Evolutionary conservation across 2,329 filamentous ascomycete species (phyloP).

Genomic region (Aspergillus clavatus): DNA sequence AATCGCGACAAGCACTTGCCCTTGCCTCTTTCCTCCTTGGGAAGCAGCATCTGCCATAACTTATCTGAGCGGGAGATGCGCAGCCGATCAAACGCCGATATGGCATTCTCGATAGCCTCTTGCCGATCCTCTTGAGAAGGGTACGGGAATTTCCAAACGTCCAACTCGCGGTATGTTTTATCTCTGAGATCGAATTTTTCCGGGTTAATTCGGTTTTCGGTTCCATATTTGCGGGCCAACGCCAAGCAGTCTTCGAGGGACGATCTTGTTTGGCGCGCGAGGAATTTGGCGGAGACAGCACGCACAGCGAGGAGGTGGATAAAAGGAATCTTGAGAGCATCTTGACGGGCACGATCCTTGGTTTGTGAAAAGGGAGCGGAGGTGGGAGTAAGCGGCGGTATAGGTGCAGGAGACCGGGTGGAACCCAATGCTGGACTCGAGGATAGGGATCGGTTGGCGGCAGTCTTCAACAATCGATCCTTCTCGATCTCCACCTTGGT

Average conservation of each 20-base stretch:
- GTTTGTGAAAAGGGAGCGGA: slow-evolving; percentile 36
- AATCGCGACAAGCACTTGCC: slow-evolving; percentile 58
- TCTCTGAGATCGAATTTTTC: slow-evolving; percentile 53
- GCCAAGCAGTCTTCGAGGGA: slow-evolving; percentile 46
- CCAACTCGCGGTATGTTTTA: slow-evolving; percentile 57
- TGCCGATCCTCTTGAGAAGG: slow-evolving; percentile 52
- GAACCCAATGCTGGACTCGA: slow-evolving; percentile 39
- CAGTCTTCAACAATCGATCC: slow-evolving; percentile 37
- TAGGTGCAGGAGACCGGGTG: slow-evolving; percentile 33
- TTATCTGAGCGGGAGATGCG: slow-evolving; percentile 56
- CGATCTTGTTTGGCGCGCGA: slow-evolving; percentile 45
- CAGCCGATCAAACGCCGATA: slow-evolving; percentile 59
- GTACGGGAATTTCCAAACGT: slow-evolving; percentile 59
- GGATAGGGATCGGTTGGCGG: slow-evolving; percentile 37
- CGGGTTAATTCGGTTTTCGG: slow-evolving; percentile 45
- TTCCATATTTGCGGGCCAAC: slow-evolving; percentile 51
- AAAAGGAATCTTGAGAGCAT: slow-evolving; percentile 43
- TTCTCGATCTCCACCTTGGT: slow-evolving; percentile 40
- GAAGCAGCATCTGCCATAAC: slow-evolving; percentile 59
- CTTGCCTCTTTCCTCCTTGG: slow-evolving; percentile 57
- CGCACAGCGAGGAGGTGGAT: slow-evolving; percentile 52
- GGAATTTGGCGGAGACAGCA: slow-evolving; percentile 45
- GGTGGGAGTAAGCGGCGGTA: slow-evolving; percentile 40
- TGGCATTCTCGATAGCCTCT: slow-evolving; percentile 57
- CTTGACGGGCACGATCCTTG: slow-evolving; percentile 37